phyloP scores from a whole-genome alignment of 2,329 filamentous ascomycete species.

The Apiospora hydei region DNA sequence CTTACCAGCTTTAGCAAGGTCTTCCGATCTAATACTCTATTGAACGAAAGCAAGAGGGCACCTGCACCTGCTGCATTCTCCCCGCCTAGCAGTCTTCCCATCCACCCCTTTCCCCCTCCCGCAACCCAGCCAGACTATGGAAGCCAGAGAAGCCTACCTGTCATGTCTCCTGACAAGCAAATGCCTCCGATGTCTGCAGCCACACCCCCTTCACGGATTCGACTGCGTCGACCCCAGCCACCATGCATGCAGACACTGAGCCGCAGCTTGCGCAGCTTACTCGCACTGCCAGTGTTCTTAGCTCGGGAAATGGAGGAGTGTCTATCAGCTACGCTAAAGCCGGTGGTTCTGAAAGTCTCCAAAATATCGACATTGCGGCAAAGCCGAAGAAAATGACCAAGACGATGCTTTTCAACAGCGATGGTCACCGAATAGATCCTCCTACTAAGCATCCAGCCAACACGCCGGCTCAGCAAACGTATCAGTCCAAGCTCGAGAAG shows the following conservation, averaged over 20 bases:
- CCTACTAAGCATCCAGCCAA: slow-evolving; percentile 42
- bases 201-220: slow-evolving; percentile 29
- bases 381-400: slow-evolving; percentile 43
- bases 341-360: slow-evolving; percentile 40
- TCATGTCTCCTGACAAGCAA: slow-evolving; percentile 1
- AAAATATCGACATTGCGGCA: slow-evolving; percentile 43
- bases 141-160: neutral
- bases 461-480: slow-evolving; percentile 40
- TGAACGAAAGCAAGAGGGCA: slow-evolving; percentile 41
- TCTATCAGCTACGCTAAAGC: slow-evolving; percentile 46
- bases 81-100: neutral
- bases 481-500: slow-evolving; percentile 41
- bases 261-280: slow-evolving; percentile 14
- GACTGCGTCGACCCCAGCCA: slow-evolving; percentile 1
- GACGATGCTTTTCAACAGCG: slow-evolving; percentile 41
- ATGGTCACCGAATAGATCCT: slow-evolving; percentile 41
- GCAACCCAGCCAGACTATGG: neutral
- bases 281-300: slow-evolving; percentile 40
- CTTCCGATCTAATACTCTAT: slow-evolving; percentile 41
- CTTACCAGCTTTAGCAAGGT: slow-evolving; percentile 42
- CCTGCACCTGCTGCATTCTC: slow-evolving; percentile 22
- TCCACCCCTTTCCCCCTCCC: neutral
- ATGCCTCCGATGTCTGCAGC: slow-evolving; percentile 31
- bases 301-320: slow-evolving; percentile 44
- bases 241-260: neutral